Conservation (phyloP, 345 rosid species). For the Linum tenue region DNA sequence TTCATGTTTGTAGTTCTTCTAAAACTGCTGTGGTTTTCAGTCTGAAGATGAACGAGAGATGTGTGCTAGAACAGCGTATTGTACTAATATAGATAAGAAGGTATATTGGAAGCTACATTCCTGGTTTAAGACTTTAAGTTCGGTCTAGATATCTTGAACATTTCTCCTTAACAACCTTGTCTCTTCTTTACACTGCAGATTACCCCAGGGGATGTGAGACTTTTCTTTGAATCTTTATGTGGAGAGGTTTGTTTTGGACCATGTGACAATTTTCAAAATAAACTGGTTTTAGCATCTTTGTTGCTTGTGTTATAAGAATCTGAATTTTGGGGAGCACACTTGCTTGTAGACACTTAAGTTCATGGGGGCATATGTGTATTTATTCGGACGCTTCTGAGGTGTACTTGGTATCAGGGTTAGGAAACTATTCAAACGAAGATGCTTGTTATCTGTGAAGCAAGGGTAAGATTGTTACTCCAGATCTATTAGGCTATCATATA, state of each 20-base stretch:
- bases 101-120: slow-evolving; percentile 30
- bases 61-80: slow-evolving; percentile 94
- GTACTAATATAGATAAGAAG: slow-evolving; percentile 94
- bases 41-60: slow-evolving; percentile 96
- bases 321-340: too few relatives aligned
- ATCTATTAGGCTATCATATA: too few relatives aligned
- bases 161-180: slow-evolving; percentile 7
- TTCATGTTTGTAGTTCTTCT: slow-evolving; percentile 9
- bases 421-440: too few relatives aligned
- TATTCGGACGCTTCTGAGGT: too few relatives aligned
- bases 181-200: slow-evolving; percentile 40
- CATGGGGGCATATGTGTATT: too few relatives aligned
- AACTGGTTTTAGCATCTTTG: background rate
- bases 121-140: too few relatives aligned
- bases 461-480: background rate
- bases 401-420: too few relatives aligned
- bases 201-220: slow-evolving; percentile 71
- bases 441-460: too few relatives aligned
- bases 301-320: background rate
- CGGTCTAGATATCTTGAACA: background rate
- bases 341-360: too few relatives aligned
- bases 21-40: slow-evolving; percentile 33
- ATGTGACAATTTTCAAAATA: background rate
- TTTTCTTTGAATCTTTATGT: slow-evolving; percentile 74
- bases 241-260: slow-evolving; percentile 60